Base-by-base conservation (phyloP, 805 yeast genomes). In the Yarrowia sp. region DNA sequence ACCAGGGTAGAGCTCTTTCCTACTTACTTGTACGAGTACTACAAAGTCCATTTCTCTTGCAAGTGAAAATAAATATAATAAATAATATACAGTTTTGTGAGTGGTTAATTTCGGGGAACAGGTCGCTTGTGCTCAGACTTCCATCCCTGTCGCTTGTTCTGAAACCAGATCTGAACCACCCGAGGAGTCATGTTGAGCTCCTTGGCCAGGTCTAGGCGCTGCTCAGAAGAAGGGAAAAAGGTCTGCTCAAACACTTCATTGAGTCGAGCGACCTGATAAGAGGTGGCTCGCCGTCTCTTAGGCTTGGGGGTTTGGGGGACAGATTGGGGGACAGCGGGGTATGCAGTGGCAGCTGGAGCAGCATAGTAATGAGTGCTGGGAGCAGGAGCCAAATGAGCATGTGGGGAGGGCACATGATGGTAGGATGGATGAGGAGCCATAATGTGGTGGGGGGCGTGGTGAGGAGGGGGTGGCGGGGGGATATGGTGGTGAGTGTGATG, bases 91-190 rank as follows among this genome's bases (percentile, higher is more conserved):
- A 68, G 40, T 49, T 52, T 52, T 52, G 55, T 14, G 12, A n/a
- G 15, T 10, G 63, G 42, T 52, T 60, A 55, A 33, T 72, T 73
- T 33, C 71, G 63, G 19, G 73, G 73, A 5, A 71, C 52, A 7
- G 72, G 50, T 20, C 69, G 55, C 46, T 70, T 71, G 56, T 73
- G 72, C 63, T 73, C 74, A 14, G 73, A 66, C 42, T 74, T 63
- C 74, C 76, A 75, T 20, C 77, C 77, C 69, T 77, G 79, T 15
- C 98, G 80, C 72, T 93, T 81, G 75, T 92, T 92, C 76, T 92
- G 97, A 75, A 91, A 91, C 97, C 97, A 92, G 61, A 92, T 92
- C 68, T 97, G 83, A 7, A 92, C 97, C 9, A 94, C 91, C 71
- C 95, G 84, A 72, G 93, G 97, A 19, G 92, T 85, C 90, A 92